Evolutionary conservation across 345 rosid genomes (phyloP).

Genomic region (Noccaea caerulescens): DNA sequence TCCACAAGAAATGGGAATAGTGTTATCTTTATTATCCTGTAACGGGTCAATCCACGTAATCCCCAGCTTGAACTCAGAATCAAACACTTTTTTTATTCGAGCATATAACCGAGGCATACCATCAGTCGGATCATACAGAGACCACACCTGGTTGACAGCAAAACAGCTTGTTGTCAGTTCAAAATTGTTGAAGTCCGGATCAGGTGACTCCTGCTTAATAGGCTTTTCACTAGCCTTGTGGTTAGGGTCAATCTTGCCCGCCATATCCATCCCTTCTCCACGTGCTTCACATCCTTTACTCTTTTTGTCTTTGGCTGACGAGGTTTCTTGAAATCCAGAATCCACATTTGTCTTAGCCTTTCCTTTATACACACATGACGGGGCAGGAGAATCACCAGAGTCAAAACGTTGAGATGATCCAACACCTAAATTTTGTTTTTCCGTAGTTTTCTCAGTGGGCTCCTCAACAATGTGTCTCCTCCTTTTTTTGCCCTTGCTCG

Average conservation of each 20-base stretch:
- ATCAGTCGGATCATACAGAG: conserved; percentile 72
- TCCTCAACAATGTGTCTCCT: conserved; percentile 48
- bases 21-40: conserved; percentile 44
- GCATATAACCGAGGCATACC: conserved; percentile 91
- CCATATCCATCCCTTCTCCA: conserved; percentile 39
- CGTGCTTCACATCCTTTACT: conserved; percentile 33
- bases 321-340: conserved; percentile 38
- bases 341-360: conserved; percentile 40
- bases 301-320: conserved; percentile 38
- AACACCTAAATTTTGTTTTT: conserved; percentile 27
- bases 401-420: conserved; percentile 33
- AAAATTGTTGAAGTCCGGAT: conserved; percentile 76
- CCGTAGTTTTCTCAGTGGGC: conserved; percentile 42
- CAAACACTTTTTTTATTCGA: conserved; percentile 55
- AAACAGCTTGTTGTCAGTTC: conserved; percentile 58
- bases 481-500: conserved; percentile 43
- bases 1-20: conserved; percentile 77
- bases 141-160: conserved; percentile 79
- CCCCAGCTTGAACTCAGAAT: conserved; percentile 60
- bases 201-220: conserved; percentile 49
- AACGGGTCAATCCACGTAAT: conserved; percentile 78
- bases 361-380: conserved; percentile 25
- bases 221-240: conserved; percentile 32
- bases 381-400: conserved; percentile 43
- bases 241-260: conserved; percentile 30